Evolutionary conservation across 1,139 yeast species (phyloP).

Genomic region (Zygoascus sp.): DNA sequence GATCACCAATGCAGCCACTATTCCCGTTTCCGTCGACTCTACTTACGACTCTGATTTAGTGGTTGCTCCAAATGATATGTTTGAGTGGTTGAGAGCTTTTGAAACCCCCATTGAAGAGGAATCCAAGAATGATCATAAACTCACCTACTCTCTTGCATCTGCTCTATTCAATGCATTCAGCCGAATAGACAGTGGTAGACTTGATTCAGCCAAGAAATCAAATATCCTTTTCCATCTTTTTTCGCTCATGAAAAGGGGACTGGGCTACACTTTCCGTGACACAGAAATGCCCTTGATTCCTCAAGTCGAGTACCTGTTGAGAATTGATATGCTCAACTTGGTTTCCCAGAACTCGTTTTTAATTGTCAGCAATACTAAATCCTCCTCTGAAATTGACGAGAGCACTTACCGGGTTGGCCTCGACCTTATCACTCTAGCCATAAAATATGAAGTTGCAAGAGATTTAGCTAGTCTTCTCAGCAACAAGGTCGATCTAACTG

Average conservation of each 20-base stretch:
- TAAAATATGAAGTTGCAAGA: slow-evolving; percentile 4
- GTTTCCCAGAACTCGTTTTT: background rate
- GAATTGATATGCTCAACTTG: slow-evolving; percentile 7
- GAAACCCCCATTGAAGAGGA: background rate
- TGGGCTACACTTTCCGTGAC: background rate
- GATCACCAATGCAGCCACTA: background rate
- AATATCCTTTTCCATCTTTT: background rate
- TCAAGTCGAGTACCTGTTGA: slow-evolving; percentile 3
- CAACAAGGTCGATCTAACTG: background rate
- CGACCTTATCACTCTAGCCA: background rate
- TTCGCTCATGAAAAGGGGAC: background rate
- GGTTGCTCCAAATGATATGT: slow-evolving; percentile 7
- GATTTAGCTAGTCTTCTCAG: background rate
- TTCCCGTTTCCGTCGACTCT: slow-evolving; percentile 2
- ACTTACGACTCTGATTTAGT: slow-evolving; percentile 5
- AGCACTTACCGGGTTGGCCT: background rate
- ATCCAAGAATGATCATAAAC: background rate
- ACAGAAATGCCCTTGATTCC: background rate
- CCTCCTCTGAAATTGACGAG: background rate
- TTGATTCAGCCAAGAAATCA: background rate
- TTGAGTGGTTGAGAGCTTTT: slow-evolving; percentile 6
- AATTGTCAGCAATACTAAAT: background rate
- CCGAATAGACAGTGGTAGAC: background rate
- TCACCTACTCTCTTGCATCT: background rate
- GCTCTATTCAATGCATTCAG: background rate